phyloP scores from a whole-genome alignment of 1,284 basidiomycete genomes.

The Pseudozyma pruni region DNA sequence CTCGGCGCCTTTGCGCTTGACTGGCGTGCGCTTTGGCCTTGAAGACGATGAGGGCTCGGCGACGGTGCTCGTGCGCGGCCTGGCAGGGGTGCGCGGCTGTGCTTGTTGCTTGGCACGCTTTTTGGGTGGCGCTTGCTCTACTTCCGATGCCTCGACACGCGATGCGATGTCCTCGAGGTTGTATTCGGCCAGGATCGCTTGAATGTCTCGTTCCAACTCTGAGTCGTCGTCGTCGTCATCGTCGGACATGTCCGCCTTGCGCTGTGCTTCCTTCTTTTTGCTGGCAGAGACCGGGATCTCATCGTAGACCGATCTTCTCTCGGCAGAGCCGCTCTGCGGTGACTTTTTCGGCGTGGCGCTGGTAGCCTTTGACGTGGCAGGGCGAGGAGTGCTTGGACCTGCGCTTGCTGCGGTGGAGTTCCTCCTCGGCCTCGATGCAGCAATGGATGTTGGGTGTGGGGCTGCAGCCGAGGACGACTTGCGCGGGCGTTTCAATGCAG shows the following conservation, averaged over 20 bases:
- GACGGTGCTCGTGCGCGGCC: background rate
- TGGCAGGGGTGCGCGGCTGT: conserved; percentile 5
- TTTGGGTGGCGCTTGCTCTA: conserved; percentile 32
- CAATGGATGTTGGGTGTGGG: conserved; percentile 8
- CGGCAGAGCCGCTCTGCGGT: background rate
- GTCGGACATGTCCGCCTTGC: background rate
- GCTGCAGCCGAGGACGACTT: conserved; percentile 3
- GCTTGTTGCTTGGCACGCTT: conserved; percentile 13
- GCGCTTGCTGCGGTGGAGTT: conserved; percentile 10
- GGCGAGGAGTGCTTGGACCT: background rate
- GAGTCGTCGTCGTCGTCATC: conserved; percentile 7
- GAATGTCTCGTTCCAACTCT: conserved; percentile 8
- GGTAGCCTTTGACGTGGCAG: conserved; percentile 4
- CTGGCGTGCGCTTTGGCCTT: conserved; percentile 6
- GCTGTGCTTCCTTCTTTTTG: conserved; percentile 19
- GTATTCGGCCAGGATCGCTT: conserved; percentile 19
- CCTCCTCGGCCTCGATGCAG: conserved; percentile 18
- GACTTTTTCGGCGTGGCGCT: conserved; percentile 1
- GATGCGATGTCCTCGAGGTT: background rate
- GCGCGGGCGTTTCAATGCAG: conserved; percentile 16
- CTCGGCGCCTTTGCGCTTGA: conserved; percentile 3
- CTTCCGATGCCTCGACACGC: conserved; percentile 5
- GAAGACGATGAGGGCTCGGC: conserved; percentile 2
- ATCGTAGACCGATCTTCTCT: background rate
- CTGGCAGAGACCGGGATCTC: conserved; percentile 14